Conservation (phyloP, 371 early-diverging fungal species). For the Lichtheimia ramosa region DNA sequence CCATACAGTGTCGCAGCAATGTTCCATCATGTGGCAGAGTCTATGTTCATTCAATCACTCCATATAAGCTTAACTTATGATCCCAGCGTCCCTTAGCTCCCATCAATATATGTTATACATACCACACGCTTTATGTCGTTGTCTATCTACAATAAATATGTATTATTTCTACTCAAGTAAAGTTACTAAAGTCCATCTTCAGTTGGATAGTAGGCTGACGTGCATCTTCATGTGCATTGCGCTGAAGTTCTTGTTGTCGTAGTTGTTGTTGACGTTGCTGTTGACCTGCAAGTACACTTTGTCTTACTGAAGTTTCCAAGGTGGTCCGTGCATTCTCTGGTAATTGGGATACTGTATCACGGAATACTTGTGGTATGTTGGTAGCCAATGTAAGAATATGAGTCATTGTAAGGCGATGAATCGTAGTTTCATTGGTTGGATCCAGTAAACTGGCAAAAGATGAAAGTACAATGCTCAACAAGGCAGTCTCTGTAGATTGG, state of each 20-base stretch:
- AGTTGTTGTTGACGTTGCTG: conserved; percentile 34
- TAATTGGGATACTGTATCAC: conserved; percentile 32
- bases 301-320: conserved; percentile 48
- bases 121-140: no score
- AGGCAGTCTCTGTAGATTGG: conserved; percentile 16
- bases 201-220: conserved; percentile 53
- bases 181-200: conserved; percentile 57
- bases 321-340: conserved; percentile 29
- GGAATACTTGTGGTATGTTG: conserved; percentile 33
- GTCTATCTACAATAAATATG: no score
- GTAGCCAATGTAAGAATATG: conserved; percentile 45
- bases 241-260: conserved; percentile 11
- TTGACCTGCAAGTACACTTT: conserved; percentile 41
- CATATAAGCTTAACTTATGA: no score
- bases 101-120: no score
- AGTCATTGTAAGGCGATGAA: conserved; percentile 31
- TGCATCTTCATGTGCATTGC: conserved; percentile 26
- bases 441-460: conserved; percentile 43
- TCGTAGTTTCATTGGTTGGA: conserved; percentile 19
- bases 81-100: no score
- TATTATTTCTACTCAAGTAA: conserved; percentile 18
- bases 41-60: no score
- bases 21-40: no score
- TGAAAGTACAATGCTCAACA: conserved; percentile 38
- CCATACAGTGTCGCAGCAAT: no score